A percentile compares a stretch with the other conserved stretches of the same genome.
phyloP scores from a whole-genome alignment of 2,329 filamentous ascomycete genomes.

The Penicillium sp. region DNA sequence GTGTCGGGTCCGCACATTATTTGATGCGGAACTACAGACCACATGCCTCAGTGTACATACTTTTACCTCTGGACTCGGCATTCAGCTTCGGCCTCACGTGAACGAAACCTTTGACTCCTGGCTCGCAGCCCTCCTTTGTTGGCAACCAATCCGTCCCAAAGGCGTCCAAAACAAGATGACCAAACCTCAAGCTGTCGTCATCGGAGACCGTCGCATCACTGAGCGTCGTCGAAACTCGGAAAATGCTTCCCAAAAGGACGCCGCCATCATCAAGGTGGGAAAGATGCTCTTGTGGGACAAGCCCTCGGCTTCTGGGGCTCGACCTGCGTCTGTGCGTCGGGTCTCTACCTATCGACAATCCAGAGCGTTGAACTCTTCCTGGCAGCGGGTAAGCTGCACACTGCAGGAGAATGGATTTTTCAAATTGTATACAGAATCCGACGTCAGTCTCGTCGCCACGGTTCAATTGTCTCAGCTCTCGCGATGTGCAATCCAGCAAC shows the following conservation, averaged over 20 bases:
- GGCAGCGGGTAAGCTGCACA: slow-evolving; percentile 86
- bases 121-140: slow-evolving; percentile 47
- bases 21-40: slow-evolving; percentile 41
- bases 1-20: slow-evolving; percentile 45
- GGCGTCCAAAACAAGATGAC: slow-evolving; percentile 47
- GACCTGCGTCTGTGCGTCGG: slow-evolving; percentile 34
- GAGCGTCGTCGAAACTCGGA: slow-evolving; percentile 44
- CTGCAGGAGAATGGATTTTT: slow-evolving; percentile 92
- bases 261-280: slow-evolving; percentile 89
- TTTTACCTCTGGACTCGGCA: slow-evolving; percentile 43
- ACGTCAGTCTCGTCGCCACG: slow-evolving; percentile 70
- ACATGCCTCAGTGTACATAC: slow-evolving; percentile 46
- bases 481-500: slow-evolving; percentile 79
- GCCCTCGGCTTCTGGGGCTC: slow-evolving; percentile 43
- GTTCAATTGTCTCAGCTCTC: slow-evolving; percentile 86
- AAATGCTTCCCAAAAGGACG: slow-evolving; percentile 56
- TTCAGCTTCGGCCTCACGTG: slow-evolving; percentile 45
- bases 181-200: slow-evolving; percentile 43
- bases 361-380: slow-evolving; percentile 57
- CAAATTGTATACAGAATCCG: slow-evolving; percentile 80
- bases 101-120: slow-evolving; percentile 48
- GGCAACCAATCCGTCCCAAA: slow-evolving; percentile 47
- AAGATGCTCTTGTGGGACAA: slow-evolving; percentile 90
- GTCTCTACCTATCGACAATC: slow-evolving; percentile 52
- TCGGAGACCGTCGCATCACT: slow-evolving; percentile 38